Percentiles rank a stretch among this genome's conserved stretches.
phyloP scores from a whole-genome alignment of 139 green algal genomes.

The Zygnema cylindricum region DNA sequence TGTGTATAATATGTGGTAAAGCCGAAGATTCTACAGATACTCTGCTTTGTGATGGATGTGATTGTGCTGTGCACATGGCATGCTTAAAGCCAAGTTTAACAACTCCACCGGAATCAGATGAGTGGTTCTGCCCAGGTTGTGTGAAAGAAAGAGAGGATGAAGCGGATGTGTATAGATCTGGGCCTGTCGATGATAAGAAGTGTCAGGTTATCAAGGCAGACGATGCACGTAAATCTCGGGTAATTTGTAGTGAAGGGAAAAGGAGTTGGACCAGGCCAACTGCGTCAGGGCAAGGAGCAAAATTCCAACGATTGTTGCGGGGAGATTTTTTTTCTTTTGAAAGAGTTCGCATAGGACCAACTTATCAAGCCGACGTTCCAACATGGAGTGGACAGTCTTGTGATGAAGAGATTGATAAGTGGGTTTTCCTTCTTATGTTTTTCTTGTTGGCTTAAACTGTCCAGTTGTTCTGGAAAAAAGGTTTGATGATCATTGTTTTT shows the following conservation, averaged over 20 bases:
- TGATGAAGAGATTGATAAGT: background rate
- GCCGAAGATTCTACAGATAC: background rate
- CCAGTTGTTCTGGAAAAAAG: too few relatives aligned
- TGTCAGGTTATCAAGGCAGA: too few relatives aligned
- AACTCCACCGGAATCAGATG: background rate
- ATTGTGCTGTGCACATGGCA: background rate
- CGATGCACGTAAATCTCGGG: background rate
- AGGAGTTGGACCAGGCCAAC: background rate
- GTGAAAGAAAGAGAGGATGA: slow-evolving; percentile 9
- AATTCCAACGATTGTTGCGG: background rate
- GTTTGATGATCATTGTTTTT: too few relatives aligned
- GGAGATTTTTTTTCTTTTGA: background rate
- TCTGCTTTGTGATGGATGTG: slow-evolving; percentile 6
- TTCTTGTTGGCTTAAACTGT: too few relatives aligned
- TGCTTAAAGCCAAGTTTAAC: background rate
- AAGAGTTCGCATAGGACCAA: background rate
- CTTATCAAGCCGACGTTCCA: background rate
- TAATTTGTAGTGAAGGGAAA: background rate
- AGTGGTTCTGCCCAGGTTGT: slow-evolving; percentile 7
- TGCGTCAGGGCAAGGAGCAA: background rate
- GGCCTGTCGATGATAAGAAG: background rate
- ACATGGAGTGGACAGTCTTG: background rate
- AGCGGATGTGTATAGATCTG: background rate
- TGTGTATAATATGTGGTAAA: slow-evolving; percentile 8
- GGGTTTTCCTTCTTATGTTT: background rate